These are phyloP conservation scores for Ogataea siamensis DNA, from an alignment of 805 yeast species.

Conservation along the genomic window DNA sequence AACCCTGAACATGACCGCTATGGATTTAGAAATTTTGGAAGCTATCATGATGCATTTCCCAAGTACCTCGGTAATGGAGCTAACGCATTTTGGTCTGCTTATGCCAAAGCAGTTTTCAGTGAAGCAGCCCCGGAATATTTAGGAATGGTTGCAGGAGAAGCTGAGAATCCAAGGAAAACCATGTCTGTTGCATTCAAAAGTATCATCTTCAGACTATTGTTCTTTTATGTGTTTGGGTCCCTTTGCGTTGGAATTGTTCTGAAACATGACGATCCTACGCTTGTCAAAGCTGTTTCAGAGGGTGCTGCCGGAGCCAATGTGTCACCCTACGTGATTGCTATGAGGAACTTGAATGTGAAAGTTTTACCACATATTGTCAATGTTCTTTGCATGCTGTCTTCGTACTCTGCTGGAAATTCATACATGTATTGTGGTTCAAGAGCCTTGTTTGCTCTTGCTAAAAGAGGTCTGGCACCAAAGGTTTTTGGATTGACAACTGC, in stretches of 20 bases:
- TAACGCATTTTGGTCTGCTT: slow-evolving; percentile 67
- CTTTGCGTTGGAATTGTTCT: slow-evolving; percentile 76
- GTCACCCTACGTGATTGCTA: slow-evolving; percentile 81
- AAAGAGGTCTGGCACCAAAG: slow-evolving; percentile 71
- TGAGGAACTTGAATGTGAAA: slow-evolving; percentile 64
- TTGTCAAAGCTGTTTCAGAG: slow-evolving; percentile 54
- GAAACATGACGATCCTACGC: slow-evolving; percentile 62
- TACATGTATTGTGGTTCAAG: slow-evolving; percentile 70
- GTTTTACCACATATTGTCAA: slow-evolving; percentile 77
- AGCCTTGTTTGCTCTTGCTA: slow-evolving; percentile 66
- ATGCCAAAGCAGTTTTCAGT: slow-evolving; percentile 71
- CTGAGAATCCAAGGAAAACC: slow-evolving; percentile 51
- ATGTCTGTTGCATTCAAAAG: slow-evolving; percentile 79
- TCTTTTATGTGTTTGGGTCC: slow-evolving; percentile 72
- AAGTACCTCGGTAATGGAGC: slow-evolving; percentile 52
- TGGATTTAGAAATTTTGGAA: slow-evolving; percentile 30
- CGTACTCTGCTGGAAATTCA: slow-evolving; percentile 83
- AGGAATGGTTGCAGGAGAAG: slow-evolving; percentile 85
- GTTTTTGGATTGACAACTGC: slow-evolving; percentile 59
- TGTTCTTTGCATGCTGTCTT: slow-evolving; percentile 69
- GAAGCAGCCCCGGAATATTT: slow-evolving; percentile 82
- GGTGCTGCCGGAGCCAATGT: slow-evolving; percentile 76
- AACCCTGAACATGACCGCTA: slow-evolving; percentile 59
- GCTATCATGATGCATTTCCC: slow-evolving; percentile 45
- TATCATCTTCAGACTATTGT: slow-evolving; percentile 63